Percentiles rank a stretch among this genome's conserved stretches.
These are phyloP conservation scores for Spergularia azorica DNA, from an alignment of 179 eudicot species.

Conservation along the genomic window DNA sequence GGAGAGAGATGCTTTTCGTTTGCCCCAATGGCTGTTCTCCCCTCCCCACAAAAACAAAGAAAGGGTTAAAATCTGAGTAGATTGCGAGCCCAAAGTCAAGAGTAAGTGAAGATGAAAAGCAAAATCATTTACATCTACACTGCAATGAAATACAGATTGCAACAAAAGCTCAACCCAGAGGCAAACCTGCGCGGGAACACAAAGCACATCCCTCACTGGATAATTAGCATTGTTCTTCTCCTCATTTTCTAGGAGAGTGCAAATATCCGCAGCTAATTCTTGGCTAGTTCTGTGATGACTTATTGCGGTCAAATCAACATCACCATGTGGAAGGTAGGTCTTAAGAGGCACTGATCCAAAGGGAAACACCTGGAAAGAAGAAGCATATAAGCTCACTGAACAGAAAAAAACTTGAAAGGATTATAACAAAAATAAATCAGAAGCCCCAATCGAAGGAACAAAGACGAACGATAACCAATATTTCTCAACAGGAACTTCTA, in stretches of 20 bases:
- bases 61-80: not conserved
- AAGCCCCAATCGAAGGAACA: slow-evolving; percentile 5
- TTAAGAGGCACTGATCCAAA: slow-evolving; percentile 59
- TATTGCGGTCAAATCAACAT: slow-evolving; percentile 47
- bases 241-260: slow-evolving; percentile 35
- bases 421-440: not conserved
- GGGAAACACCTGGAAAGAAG: slow-evolving; percentile 41
- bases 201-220: slow-evolving; percentile 43
- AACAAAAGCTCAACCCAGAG: slow-evolving; percentile 20
- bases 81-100: not conserved
- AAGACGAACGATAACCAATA: not conserved
- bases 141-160: not conserved
- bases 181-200: slow-evolving; percentile 54
- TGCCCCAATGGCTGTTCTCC: slow-evolving; percentile 3
- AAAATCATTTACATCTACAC: slow-evolving; percentile 10
- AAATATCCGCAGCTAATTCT: slow-evolving; percentile 33
- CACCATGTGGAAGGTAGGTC: slow-evolving; percentile 56
- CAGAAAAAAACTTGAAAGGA: not conserved
- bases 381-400: slow-evolving; percentile 13
- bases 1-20: not conserved
- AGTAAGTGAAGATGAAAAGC: not conserved
- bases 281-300: slow-evolving; percentile 27
- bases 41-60: not conserved
- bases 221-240: slow-evolving; percentile 25
- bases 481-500: not conserved